Evolutionary conservation across 495 filamentous ascomycete genomes (phyloP), one percentile per base, ranked within the genome.

Genomic region (Letharia lupina): DNA sequence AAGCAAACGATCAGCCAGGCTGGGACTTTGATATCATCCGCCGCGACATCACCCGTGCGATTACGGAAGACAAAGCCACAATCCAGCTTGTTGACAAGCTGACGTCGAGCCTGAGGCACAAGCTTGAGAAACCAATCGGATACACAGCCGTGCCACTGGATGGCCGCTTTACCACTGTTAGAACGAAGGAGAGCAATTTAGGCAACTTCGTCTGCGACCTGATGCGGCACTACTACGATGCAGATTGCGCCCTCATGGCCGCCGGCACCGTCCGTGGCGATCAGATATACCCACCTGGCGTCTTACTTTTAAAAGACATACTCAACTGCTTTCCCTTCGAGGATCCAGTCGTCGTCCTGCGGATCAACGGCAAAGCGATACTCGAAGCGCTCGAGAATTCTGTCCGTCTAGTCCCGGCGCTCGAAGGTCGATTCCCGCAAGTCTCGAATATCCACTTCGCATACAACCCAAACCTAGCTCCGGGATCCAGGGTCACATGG

Each of bases 121-220:
- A 89, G 65, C 79, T 96, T 5, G 88, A 89, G 63, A 92, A 92
- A 73, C 89, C 92, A 0, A 79, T 96, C 41, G 92, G 92, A 3
- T 93, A 87, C 73, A 93, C 90, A 0, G 83, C 86, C 3, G 85
- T 83, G 1, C 89, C 91, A 0, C 83, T 96, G 2, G 92, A 96
- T 70, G 89, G 88, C 13, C 85, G 91, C 1, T 96, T 96, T 71
- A 87, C 86, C 10, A 96, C 91, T 0, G 89, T 95, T 1, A 81
- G 92, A 3, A 73, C 82, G 35, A 77, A 77, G 28, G 92, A 96
- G 75, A 91, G 87, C 41, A 96, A 96, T 70, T 70, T 93, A 2
- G 91, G 88, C 0, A 96, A 96, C 70, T 94, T 93, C 73, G 87
- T 95, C 40, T 92, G 88, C 74, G 92, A 96, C 72, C 79, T 96